Evolutionary conservation across 805 yeast species (phyloP).

Genomic region (Millerozyma miso): DNA sequence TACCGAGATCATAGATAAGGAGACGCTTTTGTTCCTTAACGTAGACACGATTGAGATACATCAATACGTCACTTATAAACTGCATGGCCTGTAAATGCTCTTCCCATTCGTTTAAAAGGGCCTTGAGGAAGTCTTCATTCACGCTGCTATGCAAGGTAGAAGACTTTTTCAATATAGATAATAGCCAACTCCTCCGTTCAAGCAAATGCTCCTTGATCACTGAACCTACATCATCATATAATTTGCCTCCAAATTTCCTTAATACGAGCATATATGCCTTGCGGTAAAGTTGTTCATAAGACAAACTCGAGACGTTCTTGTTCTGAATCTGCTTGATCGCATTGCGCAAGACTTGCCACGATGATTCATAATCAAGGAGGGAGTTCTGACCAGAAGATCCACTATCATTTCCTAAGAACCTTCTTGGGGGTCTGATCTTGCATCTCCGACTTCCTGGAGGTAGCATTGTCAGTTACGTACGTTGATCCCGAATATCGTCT

Average conservation of each 20-base stretch:
- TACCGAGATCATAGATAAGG: conserved; percentile 68
- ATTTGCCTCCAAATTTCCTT: conserved; percentile 58
- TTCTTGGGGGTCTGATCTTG: conserved; percentile 65
- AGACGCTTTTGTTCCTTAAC: conserved; percentile 65
- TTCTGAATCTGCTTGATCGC: conserved; percentile 72
- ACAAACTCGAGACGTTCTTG: conserved; percentile 66
- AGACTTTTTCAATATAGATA: conserved; percentile 14
- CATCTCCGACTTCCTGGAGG: conserved; percentile 43
- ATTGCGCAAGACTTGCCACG: conserved; percentile 61
- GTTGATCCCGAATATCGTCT: no score
- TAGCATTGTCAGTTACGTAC: conserved; percentile 15
- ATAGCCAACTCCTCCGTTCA: conserved; percentile 13
- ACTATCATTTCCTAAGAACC: conserved; percentile 21
- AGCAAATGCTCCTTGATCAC: conserved; percentile 47
- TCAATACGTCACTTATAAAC: conserved; percentile 75
- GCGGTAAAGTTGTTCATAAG: conserved; percentile 80
- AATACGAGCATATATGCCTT: conserved; percentile 74
- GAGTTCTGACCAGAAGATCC: conserved; percentile 18
- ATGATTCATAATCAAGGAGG: conserved; percentile 53
- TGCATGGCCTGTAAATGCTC: conserved; percentile 70
- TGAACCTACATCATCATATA: conserved; percentile 57
- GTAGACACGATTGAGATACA: conserved; percentile 84
- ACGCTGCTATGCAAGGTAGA: conserved; percentile 8
- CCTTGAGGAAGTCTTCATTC: conserved; percentile 32
- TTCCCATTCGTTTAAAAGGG: conserved; percentile 53